A percentile compares a stretch with the other conserved stretches of the same genome.
Conservation (phyloP, 352 stramenopile genomes). For the Phytophthora hybrid region DNA sequence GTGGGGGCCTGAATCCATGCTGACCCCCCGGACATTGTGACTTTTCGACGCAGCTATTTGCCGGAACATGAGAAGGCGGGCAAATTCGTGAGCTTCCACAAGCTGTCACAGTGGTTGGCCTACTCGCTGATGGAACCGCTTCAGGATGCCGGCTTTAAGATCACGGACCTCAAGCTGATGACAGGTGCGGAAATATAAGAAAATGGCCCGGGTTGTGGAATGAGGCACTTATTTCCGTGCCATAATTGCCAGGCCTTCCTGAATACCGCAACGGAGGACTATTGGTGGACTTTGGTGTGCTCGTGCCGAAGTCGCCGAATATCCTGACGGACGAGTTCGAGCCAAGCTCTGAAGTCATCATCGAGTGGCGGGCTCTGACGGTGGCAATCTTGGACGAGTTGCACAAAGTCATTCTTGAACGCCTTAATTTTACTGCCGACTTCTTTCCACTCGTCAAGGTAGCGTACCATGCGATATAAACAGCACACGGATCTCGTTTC, state of each 20-base stretch:
- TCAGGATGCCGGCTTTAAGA: conserved; percentile 79
- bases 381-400: conserved; percentile 85
- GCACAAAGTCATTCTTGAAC: conserved; percentile 68
- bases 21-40: neutral
- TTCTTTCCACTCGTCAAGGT: conserved; percentile 89
- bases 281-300: conserved; percentile 81
- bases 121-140: conserved; percentile 91
- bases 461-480: neutral
- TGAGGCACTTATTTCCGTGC: neutral
- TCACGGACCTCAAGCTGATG: conserved; percentile 81
- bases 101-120: conserved; percentile 90
- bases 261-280: conserved; percentile 89
- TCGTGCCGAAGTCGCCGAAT: conserved; percentile 67
- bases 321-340: conserved; percentile 72
- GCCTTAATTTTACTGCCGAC: conserved; percentile 73
- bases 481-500: neutral
- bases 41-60: conserved; percentile 47
- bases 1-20: neutral
- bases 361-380: conserved; percentile 88
- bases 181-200: conserved; percentile 32
- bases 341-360: conserved; percentile 78
- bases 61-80: conserved; percentile 52
- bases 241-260: conserved; percentile 51
- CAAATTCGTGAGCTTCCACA: conserved; percentile 89
- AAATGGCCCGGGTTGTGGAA: neutral